Evolutionary conservation across 129 eudicot species (phyloP).

Genomic region (Silybum marianum): DNA sequence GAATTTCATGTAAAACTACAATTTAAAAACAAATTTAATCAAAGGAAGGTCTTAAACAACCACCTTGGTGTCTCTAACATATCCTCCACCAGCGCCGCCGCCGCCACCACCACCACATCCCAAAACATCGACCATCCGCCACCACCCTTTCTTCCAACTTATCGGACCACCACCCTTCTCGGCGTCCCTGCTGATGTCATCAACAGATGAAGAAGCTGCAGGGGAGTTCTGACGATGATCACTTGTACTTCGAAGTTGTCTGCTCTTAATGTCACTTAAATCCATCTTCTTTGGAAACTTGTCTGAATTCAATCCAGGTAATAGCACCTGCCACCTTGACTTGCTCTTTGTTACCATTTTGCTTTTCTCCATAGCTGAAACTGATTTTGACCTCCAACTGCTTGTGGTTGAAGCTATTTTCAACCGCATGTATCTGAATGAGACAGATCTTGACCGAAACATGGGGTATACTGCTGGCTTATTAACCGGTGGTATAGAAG

Average conservation of each 20-base stretch:
- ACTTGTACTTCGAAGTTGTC: conserved; percentile 32
- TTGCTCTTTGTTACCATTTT: conserved; percentile 35
- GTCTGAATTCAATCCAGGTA: conserved; percentile 40
- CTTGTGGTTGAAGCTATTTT: conserved; percentile 19
- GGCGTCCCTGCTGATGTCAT: neutral
- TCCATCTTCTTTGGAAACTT: conserved; percentile 44
- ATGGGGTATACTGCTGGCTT: conserved; percentile 14
- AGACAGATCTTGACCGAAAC: conserved; percentile 33
- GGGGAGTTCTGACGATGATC: neutral
- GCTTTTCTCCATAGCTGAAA: conserved; percentile 11
- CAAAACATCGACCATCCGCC: conserved; percentile 50
- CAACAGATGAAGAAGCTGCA: neutral
- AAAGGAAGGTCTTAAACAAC: neutral
- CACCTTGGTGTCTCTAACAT: conserved; percentile 19
- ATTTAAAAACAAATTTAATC: neutral
- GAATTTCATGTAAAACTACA: neutral
- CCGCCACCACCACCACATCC: conserved; percentile 44
- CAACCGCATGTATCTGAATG: conserved; percentile 35
- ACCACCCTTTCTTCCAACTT: conserved; percentile 25
- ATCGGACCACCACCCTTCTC: conserved; percentile 5
- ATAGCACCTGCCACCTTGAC: conserved; percentile 49
- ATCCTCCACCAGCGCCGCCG: conserved; percentile 30
- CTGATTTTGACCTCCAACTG: conserved; percentile 30
- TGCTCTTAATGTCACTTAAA: conserved; percentile 47
- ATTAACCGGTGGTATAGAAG: neutral